Base-by-base conservation (phyloP, 1,284 basidiomycete genomes). In the Erythrobasidium hasegawianum region DNA sequence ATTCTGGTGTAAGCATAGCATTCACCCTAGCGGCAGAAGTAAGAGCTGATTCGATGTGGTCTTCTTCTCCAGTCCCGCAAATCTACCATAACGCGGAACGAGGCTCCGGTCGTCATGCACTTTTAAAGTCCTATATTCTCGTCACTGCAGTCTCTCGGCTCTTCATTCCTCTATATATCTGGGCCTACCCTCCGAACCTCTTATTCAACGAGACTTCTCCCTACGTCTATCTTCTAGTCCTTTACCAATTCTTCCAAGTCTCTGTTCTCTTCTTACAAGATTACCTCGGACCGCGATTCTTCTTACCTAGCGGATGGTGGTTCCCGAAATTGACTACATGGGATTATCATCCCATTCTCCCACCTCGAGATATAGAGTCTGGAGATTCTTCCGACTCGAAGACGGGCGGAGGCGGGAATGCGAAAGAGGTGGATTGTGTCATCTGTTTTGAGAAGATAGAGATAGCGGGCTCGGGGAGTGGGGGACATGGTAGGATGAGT, bases 131-230 rank as follows among this genome's bases (percentile, higher is more conserved):
- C 55, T 77, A 74, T 38, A 70, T 77, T 43, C 9, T 76, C 14
- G 75, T 73, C 10, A 75, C 73, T 18, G 75, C 76, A n/a, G 10
- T 73, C 26, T 70, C 71, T 16, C 70, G 76, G 20, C 68, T 77
- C 18, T 69, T 73, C 45, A 58, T 77, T n/a, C 77, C 77, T 4
- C 41, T 74, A 26, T 77, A 77, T 68, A 69, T 77, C 45, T 77
- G 71, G 66, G 74, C 65, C 2, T 74, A 70, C 57, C 71, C 68
- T 5, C 61, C 68, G 43, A 77, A 77, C 59, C 68, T 75, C 20
- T 60, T 77, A 33, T 71, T 72, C 39, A 67, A 71, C 16, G 73
- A 76, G n/a, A 68, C 72, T 1, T 72, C 71, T 39, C 69, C 70
- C 10, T 73, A 72, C 68, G 69, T 77, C 24, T 72, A 65, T 66